Base-by-base conservation (phyloP, 345 rosid genomes). In the Aethionema arabicum region DNA sequence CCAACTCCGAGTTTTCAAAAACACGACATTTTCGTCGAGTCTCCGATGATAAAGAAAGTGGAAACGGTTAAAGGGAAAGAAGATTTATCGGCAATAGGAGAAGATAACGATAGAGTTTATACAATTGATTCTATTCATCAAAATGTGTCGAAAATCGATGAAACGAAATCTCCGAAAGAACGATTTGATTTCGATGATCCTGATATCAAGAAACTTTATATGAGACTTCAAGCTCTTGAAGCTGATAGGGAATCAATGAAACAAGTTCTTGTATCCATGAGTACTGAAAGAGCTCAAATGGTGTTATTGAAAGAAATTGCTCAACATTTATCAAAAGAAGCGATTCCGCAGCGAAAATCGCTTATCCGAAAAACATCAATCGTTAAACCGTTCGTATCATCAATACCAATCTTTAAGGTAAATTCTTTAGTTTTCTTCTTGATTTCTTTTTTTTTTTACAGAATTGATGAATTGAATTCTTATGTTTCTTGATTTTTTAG, bases 231-330 rank as follows among this genome's bases (percentile, higher is more conserved):
- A 59, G 84, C 95, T 7, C 86, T 95, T 36, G 97, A 95, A 83
- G 97, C 93, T 11, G 95, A 95, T 71, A 85, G 97, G 72, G 99
- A 95, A 79, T 95, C 96, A 8, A 86, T 95, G 99, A 84, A 87
- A 70, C 95, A 88, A 51, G 85, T 95, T 61, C 63, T 95, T 66
- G 46, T 90, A 54, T 90, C 99, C 32, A 90, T 88, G 96, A 84
- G 97, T 14, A 90, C 95, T 0, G 96, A 90, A 48, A 90, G 88
- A 74, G 86, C 96, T 7, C 97, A 86, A 45, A 52, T 90, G 79
- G 83, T 83, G 50, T 62, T 95, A 51, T 60, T 95, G 81, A 90
- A 85, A 82, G 97, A 95, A 78, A 95, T 95, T 61, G 99, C 97
- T 63, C 97, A 90, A 61, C 96, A 85, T 60, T 66, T 90, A 73